These are phyloP conservation scores for Simplicillium aogashimaense DNA, from an alignment of 2,329 filamentous ascomycete species.

Conservation along the genomic window DNA sequence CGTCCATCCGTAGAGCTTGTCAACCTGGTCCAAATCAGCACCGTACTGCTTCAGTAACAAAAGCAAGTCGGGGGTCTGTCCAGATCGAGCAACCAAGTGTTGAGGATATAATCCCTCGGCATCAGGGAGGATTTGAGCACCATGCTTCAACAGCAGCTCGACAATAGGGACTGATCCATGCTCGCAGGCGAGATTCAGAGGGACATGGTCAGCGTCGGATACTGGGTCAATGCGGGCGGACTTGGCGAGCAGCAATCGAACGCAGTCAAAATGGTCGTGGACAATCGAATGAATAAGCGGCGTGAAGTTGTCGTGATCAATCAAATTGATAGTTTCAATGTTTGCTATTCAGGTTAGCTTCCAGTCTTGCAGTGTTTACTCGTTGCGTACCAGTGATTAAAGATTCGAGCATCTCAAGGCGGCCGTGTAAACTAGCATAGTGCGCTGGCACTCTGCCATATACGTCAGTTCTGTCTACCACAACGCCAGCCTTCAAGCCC, in stretches of 20 bases:
- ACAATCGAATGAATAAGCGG: conserved; percentile 93
- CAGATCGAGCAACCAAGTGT: conserved; percentile 85
- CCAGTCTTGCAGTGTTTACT: neutral
- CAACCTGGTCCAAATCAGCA: conserved; percentile 81
- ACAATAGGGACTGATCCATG: conserved; percentile 81
- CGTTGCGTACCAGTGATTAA: conserved; percentile 50
- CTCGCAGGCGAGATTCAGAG: conserved; percentile 89
- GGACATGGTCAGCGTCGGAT: conserved; percentile 84
- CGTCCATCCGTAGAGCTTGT: conserved; percentile 97
- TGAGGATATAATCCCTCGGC: conserved; percentile 96
- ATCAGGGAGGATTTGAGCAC: conserved; percentile 78
- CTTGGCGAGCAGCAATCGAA: conserved; percentile 64
- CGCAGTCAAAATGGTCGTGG: conserved; percentile 72
- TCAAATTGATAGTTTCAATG: conserved; percentile 69
- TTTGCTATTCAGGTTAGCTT: conserved; percentile 35
- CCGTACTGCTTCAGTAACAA: conserved; percentile 75
- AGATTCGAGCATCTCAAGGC: conserved; percentile 70
- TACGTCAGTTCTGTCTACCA: conserved; percentile 75
- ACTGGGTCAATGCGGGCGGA: conserved; percentile 79
- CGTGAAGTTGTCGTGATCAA: conserved; percentile 96
- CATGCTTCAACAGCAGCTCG: conserved; percentile 70
- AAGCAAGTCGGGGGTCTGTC: conserved; percentile 69
- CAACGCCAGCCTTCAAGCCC: conserved; percentile 65
- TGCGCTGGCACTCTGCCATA: conserved; percentile 91
- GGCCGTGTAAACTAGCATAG: conserved; percentile 92